These are phyloP conservation scores for Sclerotinia sclerotiorum DNA, from an alignment of 2,329 filamentous ascomycete genomes.

Conservation along the genomic window DNA sequence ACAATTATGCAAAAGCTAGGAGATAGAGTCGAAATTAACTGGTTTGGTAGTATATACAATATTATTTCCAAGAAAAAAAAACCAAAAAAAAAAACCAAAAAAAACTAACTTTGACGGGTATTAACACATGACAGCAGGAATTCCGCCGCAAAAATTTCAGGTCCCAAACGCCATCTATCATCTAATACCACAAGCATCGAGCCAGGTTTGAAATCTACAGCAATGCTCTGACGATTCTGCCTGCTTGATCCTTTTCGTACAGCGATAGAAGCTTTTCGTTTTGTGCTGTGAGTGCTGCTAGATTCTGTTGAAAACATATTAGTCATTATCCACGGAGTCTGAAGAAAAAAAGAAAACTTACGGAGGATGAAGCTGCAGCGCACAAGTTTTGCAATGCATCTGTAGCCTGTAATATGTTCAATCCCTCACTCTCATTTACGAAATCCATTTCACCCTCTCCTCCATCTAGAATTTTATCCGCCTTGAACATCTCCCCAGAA, in stretches of 20 bases:
- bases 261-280: neutral
- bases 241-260: slow-evolving; percentile 9
- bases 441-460: neutral
- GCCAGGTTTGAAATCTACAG: neutral
- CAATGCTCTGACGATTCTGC: slow-evolving; percentile 10
- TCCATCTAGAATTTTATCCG: neutral
- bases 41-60: neutral
- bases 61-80: neutral
- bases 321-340: neutral
- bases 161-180: slow-evolving; percentile 2
- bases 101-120: neutral
- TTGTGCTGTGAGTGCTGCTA: slow-evolving; percentile 7
- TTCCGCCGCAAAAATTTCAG: neutral
- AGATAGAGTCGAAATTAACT: neutral
- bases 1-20: neutral
- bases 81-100: too few species aligned
- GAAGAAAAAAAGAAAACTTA: slow-evolving; percentile 3
- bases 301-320: slow-evolving; percentile 7
- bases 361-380: neutral
- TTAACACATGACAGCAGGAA: neutral
- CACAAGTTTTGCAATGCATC: slow-evolving; percentile 1
- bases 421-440: neutral
- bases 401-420: slow-evolving; percentile 2
- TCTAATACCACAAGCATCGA: neutral
- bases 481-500: slow-evolving; percentile 13